Evolutionary conservation across 192 early-diverging fungal genomes (phyloP).

Genomic region (Anaeromyces robustus): DNA sequence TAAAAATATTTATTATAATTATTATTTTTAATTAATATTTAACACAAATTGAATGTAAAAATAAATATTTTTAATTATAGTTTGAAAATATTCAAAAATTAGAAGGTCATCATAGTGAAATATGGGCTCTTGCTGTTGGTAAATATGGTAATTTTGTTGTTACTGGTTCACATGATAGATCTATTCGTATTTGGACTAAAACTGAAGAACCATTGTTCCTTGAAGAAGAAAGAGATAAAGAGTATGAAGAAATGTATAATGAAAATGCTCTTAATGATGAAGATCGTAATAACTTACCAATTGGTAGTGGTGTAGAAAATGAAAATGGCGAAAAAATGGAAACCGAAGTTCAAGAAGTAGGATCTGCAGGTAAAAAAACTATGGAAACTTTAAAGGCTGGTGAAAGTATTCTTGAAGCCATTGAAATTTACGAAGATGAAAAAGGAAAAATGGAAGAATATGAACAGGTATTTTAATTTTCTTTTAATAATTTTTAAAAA

Average conservation of each 20-base stretch:
- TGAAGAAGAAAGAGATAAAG: constrained; percentile 90
- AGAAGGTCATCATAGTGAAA: constrained; percentile 81
- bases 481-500: neutral
- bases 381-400: constrained; percentile 92
- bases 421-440: constrained; percentile 79
- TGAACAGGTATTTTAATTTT: neutral
- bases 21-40: too few relatives aligned
- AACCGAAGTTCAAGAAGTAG: constrained; percentile 29
- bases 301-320: constrained; percentile 23
- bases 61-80: constrained; percentile 6
- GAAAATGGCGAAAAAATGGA: constrained; percentile 12
- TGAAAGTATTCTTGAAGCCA: constrained; percentile 81
- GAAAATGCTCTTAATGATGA: constrained; percentile 48
- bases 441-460: constrained; percentile 16
- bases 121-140: constrained; percentile 82
- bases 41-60: too few relatives aligned
- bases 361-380: constrained; percentile 72
- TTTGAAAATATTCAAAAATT: constrained; percentile 91
- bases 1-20: too few relatives aligned
- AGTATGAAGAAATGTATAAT: constrained; percentile 83
- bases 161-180: constrained; percentile 81
- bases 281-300: constrained; percentile 18
- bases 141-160: constrained; percentile 80
- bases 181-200: constrained; percentile 88
- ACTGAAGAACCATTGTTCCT: constrained; percentile 91